phyloP scores from a whole-genome alignment of 2,329 filamentous ascomycete species.

The Xylaria sp. region DNA sequence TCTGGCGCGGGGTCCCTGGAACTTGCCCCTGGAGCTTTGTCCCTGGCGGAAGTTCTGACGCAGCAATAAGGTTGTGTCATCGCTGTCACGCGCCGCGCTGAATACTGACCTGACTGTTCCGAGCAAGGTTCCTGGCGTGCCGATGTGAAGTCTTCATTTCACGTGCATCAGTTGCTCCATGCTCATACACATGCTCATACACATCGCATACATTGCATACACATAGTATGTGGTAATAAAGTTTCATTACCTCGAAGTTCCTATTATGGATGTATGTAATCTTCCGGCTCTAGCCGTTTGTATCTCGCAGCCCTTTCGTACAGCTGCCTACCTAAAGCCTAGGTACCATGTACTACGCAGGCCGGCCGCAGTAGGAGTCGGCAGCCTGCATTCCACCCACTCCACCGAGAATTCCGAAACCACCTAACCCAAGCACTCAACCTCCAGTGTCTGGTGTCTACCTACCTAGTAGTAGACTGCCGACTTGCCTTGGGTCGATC shows the following conservation, averaged over 20 bases:
- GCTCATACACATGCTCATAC: no score
- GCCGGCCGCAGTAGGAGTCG: not conserved
- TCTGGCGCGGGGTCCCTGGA: no score
- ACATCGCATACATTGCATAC: slow-evolving; percentile 4
- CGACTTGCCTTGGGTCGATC: no score
- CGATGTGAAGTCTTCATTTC: not conserved
- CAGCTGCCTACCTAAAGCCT: no score
- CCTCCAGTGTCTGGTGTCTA: no score
- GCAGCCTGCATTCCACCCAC: not conserved
- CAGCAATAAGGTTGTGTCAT: slow-evolving; percentile 15
- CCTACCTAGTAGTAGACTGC: no score
- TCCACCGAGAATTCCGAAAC: not conserved
- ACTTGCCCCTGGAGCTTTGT: no score
- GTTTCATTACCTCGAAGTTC: not conserved
- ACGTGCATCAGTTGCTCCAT: not conserved
- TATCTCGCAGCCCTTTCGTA: slow-evolving; percentile 8
- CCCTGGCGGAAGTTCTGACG: slow-evolving; percentile 25
- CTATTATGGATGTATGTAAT: slow-evolving; percentile 4
- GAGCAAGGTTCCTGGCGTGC: not conserved
- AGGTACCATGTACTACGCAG: no score
- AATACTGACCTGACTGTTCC: no score
- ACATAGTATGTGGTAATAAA: no score
- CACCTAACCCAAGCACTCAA: not conserved
- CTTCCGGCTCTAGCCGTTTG: not conserved
- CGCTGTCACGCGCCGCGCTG: not conserved